Percentiles rank a stretch among this genome's conserved stretches.
phyloP scores from a whole-genome alignment of 139 green algal species.

The Marvania coccoides region DNA sequence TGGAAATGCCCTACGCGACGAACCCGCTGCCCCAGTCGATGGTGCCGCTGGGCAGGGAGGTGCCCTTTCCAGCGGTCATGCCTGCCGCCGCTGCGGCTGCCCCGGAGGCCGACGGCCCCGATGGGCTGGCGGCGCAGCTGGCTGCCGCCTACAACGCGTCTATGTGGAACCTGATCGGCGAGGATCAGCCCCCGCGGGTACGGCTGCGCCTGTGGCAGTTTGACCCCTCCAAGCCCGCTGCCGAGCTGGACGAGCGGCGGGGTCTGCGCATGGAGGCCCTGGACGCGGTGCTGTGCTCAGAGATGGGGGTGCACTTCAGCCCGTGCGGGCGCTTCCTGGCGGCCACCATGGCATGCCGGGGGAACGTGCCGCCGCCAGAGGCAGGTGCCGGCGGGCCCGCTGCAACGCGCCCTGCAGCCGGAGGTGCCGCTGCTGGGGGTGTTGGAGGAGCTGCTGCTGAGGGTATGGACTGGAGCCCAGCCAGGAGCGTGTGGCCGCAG shows the following conservation, averaged over 20 bases:
- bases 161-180: conserved; percentile 38
- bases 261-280: conserved; percentile 41
- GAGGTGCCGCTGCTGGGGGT: not conserved
- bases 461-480: not conserved
- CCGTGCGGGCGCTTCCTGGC: conserved; percentile 70
- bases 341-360: conserved; percentile 56
- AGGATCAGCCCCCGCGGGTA: conserved; percentile 65
- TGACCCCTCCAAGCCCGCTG: conserved; percentile 19
- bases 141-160: conserved; percentile 35
- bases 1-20: too few relatives aligned
- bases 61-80: conserved; percentile 26
- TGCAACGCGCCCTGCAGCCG: not conserved
- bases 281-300: conserved; percentile 75
- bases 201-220: conserved; percentile 67
- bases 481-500: not conserved
- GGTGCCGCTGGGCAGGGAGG: conserved; percentile 53
- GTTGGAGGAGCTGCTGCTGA: not conserved
- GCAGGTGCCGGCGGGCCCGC: not conserved
- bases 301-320: conserved; percentile 89
- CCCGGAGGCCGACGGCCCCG: not conserved
- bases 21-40: conserved; percentile 36
- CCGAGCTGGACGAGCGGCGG: conserved; percentile 12
- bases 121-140: conserved; percentile 9
- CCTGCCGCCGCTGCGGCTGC: not conserved
- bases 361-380: not conserved